Evolutionary conservation across 1,139 yeast genomes (phyloP), one percentile per base, ranked within the genome.

Genomic region (Yamadazyma trypodendri): DNA sequence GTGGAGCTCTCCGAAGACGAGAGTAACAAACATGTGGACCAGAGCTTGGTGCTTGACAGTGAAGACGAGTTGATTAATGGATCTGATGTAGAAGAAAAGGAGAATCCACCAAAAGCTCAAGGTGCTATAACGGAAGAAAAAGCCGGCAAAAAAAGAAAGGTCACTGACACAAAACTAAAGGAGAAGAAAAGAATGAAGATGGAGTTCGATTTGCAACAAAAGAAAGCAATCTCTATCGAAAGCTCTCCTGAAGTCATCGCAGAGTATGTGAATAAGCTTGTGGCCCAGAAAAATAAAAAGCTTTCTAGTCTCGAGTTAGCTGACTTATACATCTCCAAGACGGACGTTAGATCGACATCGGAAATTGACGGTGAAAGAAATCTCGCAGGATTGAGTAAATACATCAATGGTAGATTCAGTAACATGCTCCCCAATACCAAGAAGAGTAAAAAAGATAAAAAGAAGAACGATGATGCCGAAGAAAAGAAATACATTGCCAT

Each of bases 251-350:
- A 77, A 16, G 57, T 74, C 24, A 77, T 84, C 34, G 75, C 80
- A 1, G 90, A 84, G 45, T 79, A 61, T 49, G 61, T 84, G 33
- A 79, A 81, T 35, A 57, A 67, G 28, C 69, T 72, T 49, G 68
- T 82, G 25, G 61, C 77, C 29, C 68, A 67, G 39, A 66, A 67
- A 45, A 68, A 79, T 53, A 68, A 77, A 14, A 79, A 81, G 42
- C 63, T 84, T 23, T 75, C 87, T 1, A 68, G 81, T 2, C 63
- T 84, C 36, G 92, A 84, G 49, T 67, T 84, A 41, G 58, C 75
- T 11, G 92, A 83, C 32, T 52, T 72, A 36, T 76, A 76, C 45
- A 63, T 84, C 31, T 69, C 68, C 44, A 72, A 75, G 46, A 48
- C 55, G 7, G 69, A 65, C 28, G 65, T 84, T 42, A 63, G 76